Evolutionary conservation across 768 basidiomycete genomes (phyloP).

Genomic region (Rhizopogon vinicolor): DNA sequence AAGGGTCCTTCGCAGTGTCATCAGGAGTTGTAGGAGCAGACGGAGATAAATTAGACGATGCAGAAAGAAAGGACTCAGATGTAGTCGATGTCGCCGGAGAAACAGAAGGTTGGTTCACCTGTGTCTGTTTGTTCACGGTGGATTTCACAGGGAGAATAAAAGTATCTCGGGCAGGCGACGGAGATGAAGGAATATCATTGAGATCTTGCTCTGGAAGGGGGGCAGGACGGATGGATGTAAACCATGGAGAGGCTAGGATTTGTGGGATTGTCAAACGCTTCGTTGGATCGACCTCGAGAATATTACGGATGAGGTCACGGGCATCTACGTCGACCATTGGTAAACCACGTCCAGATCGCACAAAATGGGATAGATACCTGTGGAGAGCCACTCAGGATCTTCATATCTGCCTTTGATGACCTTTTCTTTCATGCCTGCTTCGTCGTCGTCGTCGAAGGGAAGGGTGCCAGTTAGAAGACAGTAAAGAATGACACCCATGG

Average conservation of each 20-base stretch:
- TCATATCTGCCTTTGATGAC: constrained; percentile 86
- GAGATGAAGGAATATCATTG: constrained; percentile 23
- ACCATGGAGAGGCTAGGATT: constrained; percentile 87
- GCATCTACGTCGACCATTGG: constrained; percentile 49
- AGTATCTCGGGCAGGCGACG: constrained; percentile 26
- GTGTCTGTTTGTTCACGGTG: constrained; percentile 5
- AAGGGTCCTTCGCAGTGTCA: constrained; percentile 39
- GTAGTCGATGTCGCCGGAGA: constrained; percentile 43
- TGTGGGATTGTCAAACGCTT: constrained; percentile 78
- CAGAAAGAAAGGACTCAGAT: constrained; percentile 44
- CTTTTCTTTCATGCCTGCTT: constrained; percentile 74
- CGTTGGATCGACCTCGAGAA: constrained; percentile 73
- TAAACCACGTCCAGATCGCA: constrained; percentile 3
- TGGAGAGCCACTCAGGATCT: constrained; percentile 88
- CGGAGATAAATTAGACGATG: constrained; percentile 43
- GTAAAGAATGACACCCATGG: constrained; percentile 88
- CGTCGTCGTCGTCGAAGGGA: constrained; percentile 90
- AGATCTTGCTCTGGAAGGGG: constrained; percentile 7
- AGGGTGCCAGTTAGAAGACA: constrained; percentile 84
- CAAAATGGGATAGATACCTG: constrained; percentile 44
- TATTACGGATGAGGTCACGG: constrained; percentile 74
- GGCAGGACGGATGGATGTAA: constrained; percentile 35
- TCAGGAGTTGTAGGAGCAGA: constrained; percentile 60
- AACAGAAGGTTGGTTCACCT: constrained; percentile 27
- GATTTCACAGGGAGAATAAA: constrained; percentile 23